Evolutionary conservation across 1,284 basidiomycete species (phyloP).

Genomic region (Tranzscheliella williamsii): DNA sequence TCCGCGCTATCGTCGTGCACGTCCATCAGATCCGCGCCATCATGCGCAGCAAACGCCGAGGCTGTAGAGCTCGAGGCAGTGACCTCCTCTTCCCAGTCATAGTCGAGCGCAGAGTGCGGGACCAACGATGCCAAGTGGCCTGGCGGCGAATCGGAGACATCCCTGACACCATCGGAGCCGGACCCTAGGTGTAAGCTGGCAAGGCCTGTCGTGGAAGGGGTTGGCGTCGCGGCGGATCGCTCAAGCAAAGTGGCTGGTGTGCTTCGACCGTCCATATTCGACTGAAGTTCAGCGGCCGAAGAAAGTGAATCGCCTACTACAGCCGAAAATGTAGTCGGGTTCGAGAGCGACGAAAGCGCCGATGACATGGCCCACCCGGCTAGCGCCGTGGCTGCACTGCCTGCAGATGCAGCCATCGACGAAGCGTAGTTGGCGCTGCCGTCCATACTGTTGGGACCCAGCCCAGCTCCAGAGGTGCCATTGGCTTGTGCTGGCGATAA

Average conservation of each 20-base stretch:
- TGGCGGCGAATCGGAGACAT: no score
- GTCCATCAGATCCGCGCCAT: conserved; percentile 40
- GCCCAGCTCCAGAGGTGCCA: conserved; percentile 13
- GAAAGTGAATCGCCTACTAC: conserved; percentile 16
- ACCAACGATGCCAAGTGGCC: no score
- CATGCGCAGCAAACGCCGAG: conserved; percentile 8
- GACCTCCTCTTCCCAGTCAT: conserved; percentile 23
- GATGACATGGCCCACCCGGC: conserved; percentile 54
- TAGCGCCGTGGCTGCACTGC: conserved; percentile 51
- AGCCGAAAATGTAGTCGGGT: conserved; percentile 15
- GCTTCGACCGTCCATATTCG: conserved; percentile 33
- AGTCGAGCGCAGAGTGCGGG: conserved; percentile 24
- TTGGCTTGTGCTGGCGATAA: conserved; percentile 33
- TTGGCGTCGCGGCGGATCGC: no score
- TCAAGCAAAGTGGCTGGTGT: no score
- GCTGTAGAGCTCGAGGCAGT: conserved; percentile 19
- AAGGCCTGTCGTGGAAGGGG: conserved; percentile 22
- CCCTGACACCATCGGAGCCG: conserved; percentile 1
- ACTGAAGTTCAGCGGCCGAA: conserved; percentile 26
- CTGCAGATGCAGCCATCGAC: conserved; percentile 44
- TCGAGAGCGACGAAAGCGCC: conserved; percentile 33
- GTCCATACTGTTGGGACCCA: conserved; percentile 4
- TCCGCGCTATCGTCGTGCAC: conserved; percentile 50
- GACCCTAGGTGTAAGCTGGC: conserved; percentile 31
- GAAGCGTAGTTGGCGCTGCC: conserved; percentile 15